A percentile compares a stretch with the other conserved stretches of the same genome.
These are phyloP conservation scores for Pseudogymnoascus sp. DNA, from an alignment of 2,329 filamentous ascomycete genomes.

Conservation along the genomic window DNA sequence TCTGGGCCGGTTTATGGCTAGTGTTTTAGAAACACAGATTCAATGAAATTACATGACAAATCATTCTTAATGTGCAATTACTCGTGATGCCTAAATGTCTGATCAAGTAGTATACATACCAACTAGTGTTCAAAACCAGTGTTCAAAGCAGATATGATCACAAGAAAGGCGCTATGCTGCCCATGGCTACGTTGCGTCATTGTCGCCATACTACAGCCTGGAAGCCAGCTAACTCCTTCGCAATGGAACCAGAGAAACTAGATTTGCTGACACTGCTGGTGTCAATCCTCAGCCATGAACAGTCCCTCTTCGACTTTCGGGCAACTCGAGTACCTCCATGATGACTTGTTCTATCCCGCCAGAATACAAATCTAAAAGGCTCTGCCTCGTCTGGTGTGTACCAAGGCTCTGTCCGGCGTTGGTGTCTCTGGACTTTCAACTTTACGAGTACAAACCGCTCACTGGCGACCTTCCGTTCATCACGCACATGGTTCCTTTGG, in stretches of 20 bases:
- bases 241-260: neutral
- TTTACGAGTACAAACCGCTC: neutral
- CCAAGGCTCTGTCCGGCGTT: neutral
- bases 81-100: neutral
- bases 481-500: neutral
- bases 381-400: neutral
- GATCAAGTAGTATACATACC: neutral
- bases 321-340: too few species aligned
- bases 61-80: neutral
- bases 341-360: neutral
- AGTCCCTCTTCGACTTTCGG: neutral
- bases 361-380: neutral
- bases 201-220: too few species aligned
- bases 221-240: neutral
- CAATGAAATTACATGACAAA: conserved; percentile 8
- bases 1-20: conserved; percentile 7
- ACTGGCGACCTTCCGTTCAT: neutral
- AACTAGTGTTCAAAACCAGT: neutral
- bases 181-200: neutral
- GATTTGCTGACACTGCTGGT: neutral
- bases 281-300: neutral
- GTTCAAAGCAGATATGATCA: neutral
- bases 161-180: neutral
- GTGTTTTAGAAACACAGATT: conserved; percentile 5
- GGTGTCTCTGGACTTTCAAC: neutral